Conservation (phyloP, 495 filamentous ascomycete species). For the Sporormia fimetaria region DNA sequence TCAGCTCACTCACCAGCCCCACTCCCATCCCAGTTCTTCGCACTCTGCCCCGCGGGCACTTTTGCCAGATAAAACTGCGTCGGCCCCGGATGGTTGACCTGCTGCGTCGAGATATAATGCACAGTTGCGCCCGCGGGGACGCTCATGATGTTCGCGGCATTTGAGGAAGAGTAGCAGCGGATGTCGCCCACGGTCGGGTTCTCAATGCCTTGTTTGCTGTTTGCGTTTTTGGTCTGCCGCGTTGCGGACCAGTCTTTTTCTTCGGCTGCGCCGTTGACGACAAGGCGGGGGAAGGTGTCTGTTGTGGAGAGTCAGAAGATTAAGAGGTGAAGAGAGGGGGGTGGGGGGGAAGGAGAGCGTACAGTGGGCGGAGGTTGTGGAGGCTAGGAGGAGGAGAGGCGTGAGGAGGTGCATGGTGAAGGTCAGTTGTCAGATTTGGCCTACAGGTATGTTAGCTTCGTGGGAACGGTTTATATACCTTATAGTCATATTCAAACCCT, state of each 20-base stretch:
- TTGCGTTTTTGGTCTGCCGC: constrained; percentile 18
- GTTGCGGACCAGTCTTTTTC: constrained; percentile 21
- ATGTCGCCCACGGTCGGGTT: constrained; percentile 20
- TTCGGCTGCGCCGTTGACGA: constrained; percentile 18
- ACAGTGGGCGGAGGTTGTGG: constrained; percentile 19
- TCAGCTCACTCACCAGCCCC: too few species aligned
- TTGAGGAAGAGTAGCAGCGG: constrained; percentile 16
- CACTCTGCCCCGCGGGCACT: constrained; percentile 8
- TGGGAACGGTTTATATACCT: neutral
- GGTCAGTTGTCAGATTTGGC: neutral
- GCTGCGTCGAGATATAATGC: constrained; percentile 21
- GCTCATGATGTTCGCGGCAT: constrained; percentile 8
- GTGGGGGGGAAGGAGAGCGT: neutral
- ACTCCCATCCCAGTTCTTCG: constrained; percentile 16
- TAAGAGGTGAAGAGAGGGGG: neutral
- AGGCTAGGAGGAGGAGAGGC: constrained; percentile 9
- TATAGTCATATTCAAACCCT: neutral
- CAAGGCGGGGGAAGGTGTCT: constrained; percentile 22
- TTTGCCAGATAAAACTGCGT: constrained; percentile 24
- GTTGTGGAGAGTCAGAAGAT: neutral
- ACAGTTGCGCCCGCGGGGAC: constrained; percentile 21
- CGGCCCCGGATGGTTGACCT: constrained; percentile 22
- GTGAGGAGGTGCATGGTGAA: constrained; percentile 16
- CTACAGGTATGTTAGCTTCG: neutral
- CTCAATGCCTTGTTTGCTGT: constrained; percentile 22